Evolutionary conservation across 495 filamentous ascomycete genomes (phyloP).

Genomic region (Aspergillus wentii): DNA sequence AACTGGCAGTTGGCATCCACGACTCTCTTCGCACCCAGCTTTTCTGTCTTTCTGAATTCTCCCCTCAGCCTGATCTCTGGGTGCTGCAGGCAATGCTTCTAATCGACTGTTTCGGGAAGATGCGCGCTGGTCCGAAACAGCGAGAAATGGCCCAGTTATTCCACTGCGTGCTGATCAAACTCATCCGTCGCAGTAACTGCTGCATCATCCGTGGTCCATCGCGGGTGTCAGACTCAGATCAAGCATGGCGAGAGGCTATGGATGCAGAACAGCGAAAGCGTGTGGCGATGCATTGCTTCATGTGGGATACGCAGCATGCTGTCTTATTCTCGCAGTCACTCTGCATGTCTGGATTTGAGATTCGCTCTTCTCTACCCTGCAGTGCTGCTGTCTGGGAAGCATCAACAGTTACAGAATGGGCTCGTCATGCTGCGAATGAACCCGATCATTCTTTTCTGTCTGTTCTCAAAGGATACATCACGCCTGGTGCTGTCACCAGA

Average conservation of each 20-base stretch:
- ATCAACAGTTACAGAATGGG: constrained; percentile 41
- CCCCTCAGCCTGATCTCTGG: constrained; percentile 45
- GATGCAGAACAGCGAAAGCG: constrained; percentile 51
- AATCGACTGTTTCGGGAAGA: constrained; percentile 57
- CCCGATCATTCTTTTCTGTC: constrained; percentile 33
- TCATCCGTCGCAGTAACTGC: constrained; percentile 51
- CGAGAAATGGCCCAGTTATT: constrained; percentile 52
- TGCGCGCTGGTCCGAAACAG: constrained; percentile 49
- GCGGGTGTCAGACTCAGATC: constrained; percentile 24
- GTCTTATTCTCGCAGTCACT: constrained; percentile 53
- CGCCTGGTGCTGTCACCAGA: constrained; percentile 21
- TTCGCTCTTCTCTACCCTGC: constrained; percentile 45
- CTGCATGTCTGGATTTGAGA: constrained; percentile 55
- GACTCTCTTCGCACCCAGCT: constrained; percentile 40
- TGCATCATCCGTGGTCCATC: constrained; percentile 36
- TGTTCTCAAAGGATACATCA: constrained; percentile 49
- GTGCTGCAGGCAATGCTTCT: constrained; percentile 52
- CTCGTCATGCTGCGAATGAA: constrained; percentile 21
- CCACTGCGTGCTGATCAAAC: constrained; percentile 53
- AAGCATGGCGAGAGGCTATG: constrained; percentile 43
- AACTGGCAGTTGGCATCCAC: constrained; percentile 48
- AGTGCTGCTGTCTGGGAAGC: constrained; percentile 47
- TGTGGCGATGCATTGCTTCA: constrained; percentile 50
- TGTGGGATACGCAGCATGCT: constrained; percentile 56
- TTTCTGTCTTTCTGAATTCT: constrained; percentile 40